phyloP scores from a whole-genome alignment of 805 yeast species.

The Candida maltosa region DNA sequence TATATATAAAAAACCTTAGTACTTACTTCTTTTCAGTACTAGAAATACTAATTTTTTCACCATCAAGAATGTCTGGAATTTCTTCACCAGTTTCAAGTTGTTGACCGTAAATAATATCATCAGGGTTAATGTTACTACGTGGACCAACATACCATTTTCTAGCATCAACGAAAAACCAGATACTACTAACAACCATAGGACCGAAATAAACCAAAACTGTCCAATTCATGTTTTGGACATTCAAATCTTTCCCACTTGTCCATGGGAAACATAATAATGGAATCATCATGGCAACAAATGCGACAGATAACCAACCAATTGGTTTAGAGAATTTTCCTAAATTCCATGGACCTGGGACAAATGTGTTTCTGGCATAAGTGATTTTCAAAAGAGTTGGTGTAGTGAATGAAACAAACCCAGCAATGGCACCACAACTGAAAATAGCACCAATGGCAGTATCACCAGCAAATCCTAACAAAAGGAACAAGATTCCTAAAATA shows the following conservation, averaged over 20 bases:
- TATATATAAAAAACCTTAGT: too few species aligned
- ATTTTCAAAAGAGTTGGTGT: conserved; percentile 59
- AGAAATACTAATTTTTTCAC: conserved; percentile 3
- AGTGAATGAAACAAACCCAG: conserved; percentile 65
- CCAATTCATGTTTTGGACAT: conserved; percentile 55
- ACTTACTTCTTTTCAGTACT: conserved; percentile 2
- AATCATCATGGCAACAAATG: conserved; percentile 52
- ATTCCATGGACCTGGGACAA: conserved; percentile 66
- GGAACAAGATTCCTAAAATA: conserved; percentile 50
- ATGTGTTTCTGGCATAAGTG: conserved; percentile 49
- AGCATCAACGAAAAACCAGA: conserved; percentile 53
- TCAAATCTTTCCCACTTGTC: conserved; percentile 31
- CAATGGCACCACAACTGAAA: conserved; percentile 70
- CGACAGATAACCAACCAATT: conserved; percentile 45
- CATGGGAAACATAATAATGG: conserved; percentile 60
- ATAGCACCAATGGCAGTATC: conserved; percentile 66
- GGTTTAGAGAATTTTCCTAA: conserved; percentile 52
- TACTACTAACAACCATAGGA: conserved; percentile 48
- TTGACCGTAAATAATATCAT: conserved; percentile 21
- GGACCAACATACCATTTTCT: conserved; percentile 63
- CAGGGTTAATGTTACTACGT: conserved; percentile 46
- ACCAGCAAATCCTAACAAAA: conserved; percentile 60
- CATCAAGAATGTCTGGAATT: conserved; percentile 5
- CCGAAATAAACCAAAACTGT: conserved; percentile 61
- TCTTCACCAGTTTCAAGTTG: conserved; percentile 10